phyloP scores from a whole-genome alignment of 1,284 basidiomycete genomes.

The Ganoderma sinense region DNA sequence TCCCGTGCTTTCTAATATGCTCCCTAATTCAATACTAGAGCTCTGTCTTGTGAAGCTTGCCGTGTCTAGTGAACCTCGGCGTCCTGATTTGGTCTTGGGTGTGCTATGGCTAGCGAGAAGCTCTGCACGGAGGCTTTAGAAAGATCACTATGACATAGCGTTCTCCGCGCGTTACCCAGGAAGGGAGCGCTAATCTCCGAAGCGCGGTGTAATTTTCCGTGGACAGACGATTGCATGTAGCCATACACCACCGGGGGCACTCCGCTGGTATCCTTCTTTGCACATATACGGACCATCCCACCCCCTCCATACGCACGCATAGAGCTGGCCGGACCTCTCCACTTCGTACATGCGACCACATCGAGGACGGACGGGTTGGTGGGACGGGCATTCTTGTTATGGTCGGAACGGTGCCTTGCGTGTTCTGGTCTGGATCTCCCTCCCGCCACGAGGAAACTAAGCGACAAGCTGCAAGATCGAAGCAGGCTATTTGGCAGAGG shows the following conservation, averaged over 20 bases:
- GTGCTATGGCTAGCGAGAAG: slow-evolving; percentile 21
- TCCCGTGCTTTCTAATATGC: slow-evolving; percentile 25
- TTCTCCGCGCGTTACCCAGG: slow-evolving; percentile 21
- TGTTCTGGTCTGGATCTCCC: slow-evolving; percentile 20
- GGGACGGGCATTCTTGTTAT: slow-evolving; percentile 15
- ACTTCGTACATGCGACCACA: slow-evolving; percentile 23
- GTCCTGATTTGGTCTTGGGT: slow-evolving; percentile 7
- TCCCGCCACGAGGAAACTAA: slow-evolving; percentile 25
- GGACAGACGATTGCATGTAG: slow-evolving; percentile 15
- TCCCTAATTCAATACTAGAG: slow-evolving; percentile 22
- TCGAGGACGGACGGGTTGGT: slow-evolving; percentile 22
- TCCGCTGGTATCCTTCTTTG: slow-evolving; percentile 23
- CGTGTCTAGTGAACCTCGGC: slow-evolving; percentile 3
- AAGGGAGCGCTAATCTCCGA: slow-evolving; percentile 28
- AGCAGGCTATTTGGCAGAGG: slow-evolving; percentile 15
- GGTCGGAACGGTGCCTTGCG: slow-evolving; percentile 13
- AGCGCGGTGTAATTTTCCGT: slow-evolving; percentile 17
- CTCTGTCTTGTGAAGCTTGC: slow-evolving; percentile 13
- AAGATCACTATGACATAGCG: slow-evolving; percentile 19
- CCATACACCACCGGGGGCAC: slow-evolving; percentile 11
- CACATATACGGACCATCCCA: slow-evolving; percentile 20
- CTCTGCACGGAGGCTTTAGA: slow-evolving; percentile 19
- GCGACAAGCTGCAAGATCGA: slow-evolving; percentile 23
- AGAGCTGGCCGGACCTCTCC: slow-evolving; percentile 12
- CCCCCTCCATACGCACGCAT: slow-evolving; percentile 11